These are phyloP conservation scores for Luffa acutangula DNA, from an alignment of 306 rosid species.

Conservation along the genomic window DNA sequence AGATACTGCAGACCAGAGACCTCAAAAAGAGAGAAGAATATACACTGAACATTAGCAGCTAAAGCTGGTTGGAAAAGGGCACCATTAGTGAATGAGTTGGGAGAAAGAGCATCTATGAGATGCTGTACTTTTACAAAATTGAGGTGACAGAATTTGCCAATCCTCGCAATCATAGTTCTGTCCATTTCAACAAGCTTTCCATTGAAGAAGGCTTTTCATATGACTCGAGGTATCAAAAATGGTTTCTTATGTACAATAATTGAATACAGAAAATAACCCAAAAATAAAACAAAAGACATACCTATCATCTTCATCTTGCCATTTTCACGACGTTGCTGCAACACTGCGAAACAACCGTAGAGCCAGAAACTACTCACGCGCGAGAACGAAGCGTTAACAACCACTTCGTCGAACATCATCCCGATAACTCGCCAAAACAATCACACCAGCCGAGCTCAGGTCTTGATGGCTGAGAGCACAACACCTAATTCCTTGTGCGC, in stretches of 20 bases:
- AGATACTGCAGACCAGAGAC: background rate
- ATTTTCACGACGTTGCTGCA: background rate
- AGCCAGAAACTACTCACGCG: background rate
- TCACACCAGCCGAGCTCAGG: background rate
- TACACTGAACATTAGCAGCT: background rate
- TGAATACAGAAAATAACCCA: background rate
- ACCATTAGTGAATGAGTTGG: background rate
- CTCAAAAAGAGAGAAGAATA: background rate
- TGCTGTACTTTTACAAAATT: background rate
- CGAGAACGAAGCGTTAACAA: background rate
- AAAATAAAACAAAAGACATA: background rate
- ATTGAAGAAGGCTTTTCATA: slow-evolving; percentile 1
- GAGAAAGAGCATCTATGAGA: background rate
- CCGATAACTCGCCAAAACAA: background rate
- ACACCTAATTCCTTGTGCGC: background rate
- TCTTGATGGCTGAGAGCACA: background rate
- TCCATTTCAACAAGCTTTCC: too few relatives aligned
- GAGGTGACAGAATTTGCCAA: background rate
- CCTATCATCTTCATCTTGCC: background rate
- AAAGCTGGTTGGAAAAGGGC: background rate
- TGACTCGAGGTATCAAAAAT: background rate
- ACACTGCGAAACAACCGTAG: background rate
- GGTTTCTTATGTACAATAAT: slow-evolving; percentile 8
- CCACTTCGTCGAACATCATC: background rate
- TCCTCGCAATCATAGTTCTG: background rate